These are phyloP conservation scores for Fusarium nanum DNA, from an alignment of 2,329 filamentous ascomycete species.

Conservation along the genomic window DNA sequence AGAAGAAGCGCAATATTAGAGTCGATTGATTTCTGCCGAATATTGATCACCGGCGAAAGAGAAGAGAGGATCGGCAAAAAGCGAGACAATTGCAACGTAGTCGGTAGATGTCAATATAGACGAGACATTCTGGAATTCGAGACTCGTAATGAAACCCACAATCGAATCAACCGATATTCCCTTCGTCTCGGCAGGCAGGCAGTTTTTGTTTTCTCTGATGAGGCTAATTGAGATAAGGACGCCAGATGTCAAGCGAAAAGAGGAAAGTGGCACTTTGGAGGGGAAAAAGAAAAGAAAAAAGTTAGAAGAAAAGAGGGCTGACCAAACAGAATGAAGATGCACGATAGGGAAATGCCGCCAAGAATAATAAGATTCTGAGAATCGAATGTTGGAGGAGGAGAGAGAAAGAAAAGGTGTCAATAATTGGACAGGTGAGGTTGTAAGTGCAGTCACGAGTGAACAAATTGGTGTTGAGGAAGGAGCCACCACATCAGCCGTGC, in stretches of 20 bases:
- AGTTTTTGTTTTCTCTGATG: not conserved
- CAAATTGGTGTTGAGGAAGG: not conserved
- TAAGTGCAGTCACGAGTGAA: not conserved
- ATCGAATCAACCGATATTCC: constrained; percentile 14
- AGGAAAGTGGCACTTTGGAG: constrained; percentile 12
- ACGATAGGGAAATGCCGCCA: not conserved
- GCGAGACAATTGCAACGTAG: constrained; percentile 15
- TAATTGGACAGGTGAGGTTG: not conserved
- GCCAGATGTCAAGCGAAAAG: constrained; percentile 29
- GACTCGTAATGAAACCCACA: constrained; percentile 20
- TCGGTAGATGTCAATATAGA: not conserved
- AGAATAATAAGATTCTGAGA: not conserved
- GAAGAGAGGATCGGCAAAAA: constrained; percentile 32
- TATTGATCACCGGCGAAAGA: not conserved
- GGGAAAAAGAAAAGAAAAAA: not conserved
- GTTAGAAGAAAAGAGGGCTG: not conserved
- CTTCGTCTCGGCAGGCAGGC: constrained; percentile 2
- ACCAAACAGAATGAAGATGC: not conserved
- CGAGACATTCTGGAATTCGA: constrained; percentile 27
- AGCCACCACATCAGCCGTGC: not conserved
- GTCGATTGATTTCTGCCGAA: not conserved
- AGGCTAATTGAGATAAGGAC: constrained; percentile 14
- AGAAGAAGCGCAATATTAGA: not conserved
- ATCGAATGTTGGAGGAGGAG: not conserved
- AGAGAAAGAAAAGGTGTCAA: constrained; percentile 3